These are phyloP conservation scores for Suillus subluteus DNA, from an alignment of 768 basidiomycete species.

Conservation along the genomic window DNA sequence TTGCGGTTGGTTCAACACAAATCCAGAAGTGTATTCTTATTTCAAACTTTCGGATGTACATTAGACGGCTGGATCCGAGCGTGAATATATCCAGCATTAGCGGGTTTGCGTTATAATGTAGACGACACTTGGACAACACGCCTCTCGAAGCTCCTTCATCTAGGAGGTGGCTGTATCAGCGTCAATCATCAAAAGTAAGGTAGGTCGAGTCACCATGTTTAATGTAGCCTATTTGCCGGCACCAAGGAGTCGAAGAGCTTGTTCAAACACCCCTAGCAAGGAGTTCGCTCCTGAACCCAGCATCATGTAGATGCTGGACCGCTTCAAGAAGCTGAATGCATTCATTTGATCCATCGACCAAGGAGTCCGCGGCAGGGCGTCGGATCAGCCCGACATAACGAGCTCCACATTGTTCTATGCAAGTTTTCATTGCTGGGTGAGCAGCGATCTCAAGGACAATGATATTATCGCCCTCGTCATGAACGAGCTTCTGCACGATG, in stretches of 20 bases:
- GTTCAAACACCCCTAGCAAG: background rate
- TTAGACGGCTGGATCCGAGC: background rate
- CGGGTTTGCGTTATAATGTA: background rate
- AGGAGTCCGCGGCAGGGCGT: slow-evolving; percentile 29
- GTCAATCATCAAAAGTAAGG: background rate
- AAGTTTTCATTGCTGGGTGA: slow-evolving; percentile 39
- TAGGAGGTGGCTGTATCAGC: background rate
- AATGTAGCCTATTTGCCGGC: background rate
- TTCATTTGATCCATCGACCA: slow-evolving; percentile 3
- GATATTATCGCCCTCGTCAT: slow-evolving; percentile 33
- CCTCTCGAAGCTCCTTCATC: background rate
- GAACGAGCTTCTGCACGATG: slow-evolving; percentile 34
- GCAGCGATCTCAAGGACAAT: slow-evolving; percentile 37
- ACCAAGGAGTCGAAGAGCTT: background rate
- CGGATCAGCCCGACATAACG: slow-evolving; percentile 32
- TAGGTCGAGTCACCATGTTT: background rate
- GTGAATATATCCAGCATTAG: slow-evolving; percentile 4
- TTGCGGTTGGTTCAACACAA: background rate
- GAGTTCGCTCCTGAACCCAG: slow-evolving; percentile 1
- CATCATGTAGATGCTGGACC: background rate
- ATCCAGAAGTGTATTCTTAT: background rate
- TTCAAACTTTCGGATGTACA: background rate
- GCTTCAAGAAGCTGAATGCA: slow-evolving; percentile 1
- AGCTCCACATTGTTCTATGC: slow-evolving; percentile 38
- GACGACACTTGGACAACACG: background rate